Evolutionary conservation across 2,329 filamentous ascomycete species (phyloP), one percentile per base, ranked within the genome.

Genomic region (Phialocephala subalpina): DNA sequence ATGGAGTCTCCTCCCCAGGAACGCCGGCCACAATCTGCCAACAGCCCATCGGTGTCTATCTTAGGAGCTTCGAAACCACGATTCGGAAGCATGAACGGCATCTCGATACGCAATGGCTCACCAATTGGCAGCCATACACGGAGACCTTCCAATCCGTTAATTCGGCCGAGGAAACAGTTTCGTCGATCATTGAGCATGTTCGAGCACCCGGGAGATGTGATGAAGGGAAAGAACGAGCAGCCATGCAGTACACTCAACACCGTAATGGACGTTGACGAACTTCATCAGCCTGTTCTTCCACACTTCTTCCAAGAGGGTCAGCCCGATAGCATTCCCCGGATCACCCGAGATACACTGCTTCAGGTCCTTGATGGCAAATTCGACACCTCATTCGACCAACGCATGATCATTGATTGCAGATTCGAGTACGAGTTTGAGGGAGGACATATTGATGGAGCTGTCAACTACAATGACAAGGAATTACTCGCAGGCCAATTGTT

Each of bases 401-500:
- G 93, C 77, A 87, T 97, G 79, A 86, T 99, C 75, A 91, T 99
- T 74, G 96, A 99, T 79, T 99, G 96, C 79, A 92, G 96, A 22
- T 99, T 99, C 77, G 96, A 99, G 83, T 99, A 99, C 79, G 96
- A 99, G 81, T 99, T 97, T 77, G 91, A 97, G 18, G 96, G 96
- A 64, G 96, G 96, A 38, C 96, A 99, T 78, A 97, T 99, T 76
- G 87, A 94, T 72, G 92, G 92, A 20, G 96, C 96, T 52, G 84
- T 97, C 80, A 99, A 99, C 83, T 96, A 94, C 83, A 98, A 97
- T 80, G 93, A 97, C 82, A 97, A 97, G 80, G 95, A 99, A 75
- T 82, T 92, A 67, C 84, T 99, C 65, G 89, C 93, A 9, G 84
- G 84, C 63, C 89, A 94, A 72, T 87, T 99, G 58, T 97, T 99